Evolutionary conservation across 1,284 basidiomycete species (phyloP).

Genomic region (Mycosarcoma mackinlayi): DNA sequence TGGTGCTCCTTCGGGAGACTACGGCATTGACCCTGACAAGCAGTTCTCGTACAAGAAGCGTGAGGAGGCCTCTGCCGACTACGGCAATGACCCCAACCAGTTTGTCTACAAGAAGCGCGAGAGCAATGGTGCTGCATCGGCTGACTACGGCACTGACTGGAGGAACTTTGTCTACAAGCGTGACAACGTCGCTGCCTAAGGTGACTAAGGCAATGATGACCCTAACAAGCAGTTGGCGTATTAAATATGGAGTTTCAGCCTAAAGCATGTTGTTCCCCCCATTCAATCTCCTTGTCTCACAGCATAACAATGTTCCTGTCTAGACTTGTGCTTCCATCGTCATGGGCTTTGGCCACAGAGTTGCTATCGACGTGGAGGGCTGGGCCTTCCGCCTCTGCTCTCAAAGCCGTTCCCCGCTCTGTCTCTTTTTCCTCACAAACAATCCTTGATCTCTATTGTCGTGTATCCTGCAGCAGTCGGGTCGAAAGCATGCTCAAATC

Average conservation of each 20-base stretch:
- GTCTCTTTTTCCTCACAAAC: not conserved
- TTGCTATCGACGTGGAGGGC: not conserved
- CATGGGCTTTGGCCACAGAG: not conserved
- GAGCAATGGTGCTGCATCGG: constrained; percentile 11
- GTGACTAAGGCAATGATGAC: constrained; percentile 19
- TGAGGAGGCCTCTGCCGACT: constrained; percentile 13
- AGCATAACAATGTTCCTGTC: not conserved
- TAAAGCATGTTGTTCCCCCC: no score
- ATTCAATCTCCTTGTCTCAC: not conserved
- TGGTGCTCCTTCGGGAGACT: constrained; percentile 22
- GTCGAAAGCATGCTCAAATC: constrained; percentile 3
- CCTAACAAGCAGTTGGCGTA: constrained; percentile 11
- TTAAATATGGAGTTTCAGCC: not conserved
- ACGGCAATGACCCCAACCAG: constrained; percentile 6
- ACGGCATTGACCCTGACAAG: constrained; percentile 11
- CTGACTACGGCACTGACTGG: constrained; percentile 8
- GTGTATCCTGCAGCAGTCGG: constrained; percentile 10
- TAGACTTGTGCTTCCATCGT: not conserved
- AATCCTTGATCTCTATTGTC: not conserved
- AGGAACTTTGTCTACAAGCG: constrained; percentile 29
- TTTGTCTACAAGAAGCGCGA: no score
- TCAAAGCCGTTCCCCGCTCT: not conserved
- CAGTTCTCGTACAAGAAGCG: constrained; percentile 27
- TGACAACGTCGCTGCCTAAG: constrained; percentile 13
- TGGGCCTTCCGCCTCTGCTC: not conserved